These are phyloP conservation scores for Macrophomina tecta DNA, from an alignment of 2,329 filamentous ascomycete genomes.

Conservation along the genomic window DNA sequence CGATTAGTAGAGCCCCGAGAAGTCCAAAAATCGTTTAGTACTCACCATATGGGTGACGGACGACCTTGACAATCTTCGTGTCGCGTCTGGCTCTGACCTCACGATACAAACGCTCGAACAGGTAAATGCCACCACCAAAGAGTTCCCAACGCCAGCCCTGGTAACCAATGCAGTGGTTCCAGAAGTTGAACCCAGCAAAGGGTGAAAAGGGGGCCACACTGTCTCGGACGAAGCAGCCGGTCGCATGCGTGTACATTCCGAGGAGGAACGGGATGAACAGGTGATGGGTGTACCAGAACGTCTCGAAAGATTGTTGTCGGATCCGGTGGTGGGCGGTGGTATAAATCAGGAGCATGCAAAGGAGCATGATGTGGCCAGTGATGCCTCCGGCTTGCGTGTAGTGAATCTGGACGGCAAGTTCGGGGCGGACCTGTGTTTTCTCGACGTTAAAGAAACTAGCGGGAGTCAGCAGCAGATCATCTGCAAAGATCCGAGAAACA, in stretches of 20 bases:
- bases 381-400: slow-evolving; percentile 88
- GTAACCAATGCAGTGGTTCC: slow-evolving; percentile 93
- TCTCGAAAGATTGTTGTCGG: slow-evolving; percentile 95
- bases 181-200: slow-evolving; percentile 81
- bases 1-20: slow-evolving; percentile 10
- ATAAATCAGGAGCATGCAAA: slow-evolving; percentile 99
- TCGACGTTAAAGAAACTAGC: slow-evolving; percentile 93
- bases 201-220: slow-evolving; percentile 74
- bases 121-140: slow-evolving; percentile 81
- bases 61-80: slow-evolving; percentile 90
- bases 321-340: slow-evolving; percentile 93
- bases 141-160: slow-evolving; percentile 98
- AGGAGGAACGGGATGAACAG: slow-evolving; percentile 97
- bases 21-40: slow-evolving; percentile 10
- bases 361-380: slow-evolving; percentile 94
- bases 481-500: slow-evolving; percentile 24
- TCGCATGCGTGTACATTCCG: slow-evolving; percentile 92
- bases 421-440: slow-evolving; percentile 77
- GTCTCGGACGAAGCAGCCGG: slow-evolving; percentile 95
- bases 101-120: slow-evolving; percentile 86
- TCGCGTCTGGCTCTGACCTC: slow-evolving; percentile 83
- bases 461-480: neutral
- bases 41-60: slow-evolving; percentile 91
- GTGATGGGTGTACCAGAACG: slow-evolving; percentile 99
- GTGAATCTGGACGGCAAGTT: slow-evolving; percentile 86